Base-by-base conservation (phyloP, 192 early-diverging fungal genomes). In the Obelidium mucronatum region DNA sequence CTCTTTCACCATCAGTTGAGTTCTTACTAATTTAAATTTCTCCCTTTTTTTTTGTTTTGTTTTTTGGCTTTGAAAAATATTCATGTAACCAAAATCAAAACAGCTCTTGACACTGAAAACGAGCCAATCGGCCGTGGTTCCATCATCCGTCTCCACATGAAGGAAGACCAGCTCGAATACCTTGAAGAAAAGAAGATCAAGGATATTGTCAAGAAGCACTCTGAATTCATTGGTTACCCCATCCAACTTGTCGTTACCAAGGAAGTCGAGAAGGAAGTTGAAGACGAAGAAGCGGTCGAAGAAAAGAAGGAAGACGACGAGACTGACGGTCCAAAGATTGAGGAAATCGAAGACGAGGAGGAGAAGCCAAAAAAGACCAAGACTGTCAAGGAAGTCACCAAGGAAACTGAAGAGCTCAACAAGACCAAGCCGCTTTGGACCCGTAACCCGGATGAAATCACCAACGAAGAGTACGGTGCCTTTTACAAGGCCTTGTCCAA, bases 121-220 rank as follows among this genome's bases (percentile, higher is more conserved):
- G 89, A 89, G 80, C 80, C 93, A 34, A 86, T 99, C 80, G 98
- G 95, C 76, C 96, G 97, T 75, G 98, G 98, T 89, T 92, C 93
- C 77, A 91, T 94, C 85, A 94, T 99, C 85, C 91, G 92, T 77
- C 92, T 99, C 75, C 90, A 90, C 92, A 88, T 99, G 85, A 99
- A 99, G 93, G 98, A 99, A 85, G 97, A 98, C 85, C 94, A 94
- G 84, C 75, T 91, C 68, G 97, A 98, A 86, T 98, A 96, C 89
- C 92, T 98, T 76, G 96, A 98, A 88, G 96, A 98, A 91, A 94
- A 94, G 87, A 92, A 91, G 81, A 97, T 99, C 87, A 97, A 97
- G 90, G 97, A 98, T 80, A 92, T 98, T 70, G 93, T 99, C 86
- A 98, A 98, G 93, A 98, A 97, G 92, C 95, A 99, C 93, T 99